Evolutionary conservation across 2,329 filamentous ascomycete species (phyloP).

Genomic region (Fusarium solani-melongenae): DNA sequence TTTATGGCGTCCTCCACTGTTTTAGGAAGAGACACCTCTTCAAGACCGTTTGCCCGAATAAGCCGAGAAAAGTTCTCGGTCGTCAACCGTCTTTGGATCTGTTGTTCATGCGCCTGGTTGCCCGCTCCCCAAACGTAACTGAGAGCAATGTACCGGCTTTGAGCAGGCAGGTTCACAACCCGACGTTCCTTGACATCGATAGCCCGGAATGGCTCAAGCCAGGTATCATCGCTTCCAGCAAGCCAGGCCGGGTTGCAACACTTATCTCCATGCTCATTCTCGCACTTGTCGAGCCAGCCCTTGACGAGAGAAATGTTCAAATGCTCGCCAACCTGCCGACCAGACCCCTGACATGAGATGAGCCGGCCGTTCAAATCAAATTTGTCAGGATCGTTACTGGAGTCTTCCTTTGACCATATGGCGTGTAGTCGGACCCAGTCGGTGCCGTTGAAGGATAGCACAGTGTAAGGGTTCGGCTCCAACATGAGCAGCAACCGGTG

Average conservation of each 20-base stretch:
- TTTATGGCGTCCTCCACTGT: slow-evolving; percentile 20
- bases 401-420: background rate
- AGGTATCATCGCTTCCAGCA: background rate
- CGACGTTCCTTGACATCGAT: slow-evolving; percentile 9
- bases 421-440: slow-evolving; percentile 10
- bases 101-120: background rate
- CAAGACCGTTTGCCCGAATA: background rate
- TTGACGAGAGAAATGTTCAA: background rate
- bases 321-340: background rate
- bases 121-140: slow-evolving; percentile 26
- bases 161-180: background rate
- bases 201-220: background rate
- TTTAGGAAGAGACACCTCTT: background rate
- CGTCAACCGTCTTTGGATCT: background rate
- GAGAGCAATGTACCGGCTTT: slow-evolving; percentile 21
- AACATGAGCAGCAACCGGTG: background rate
- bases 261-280: background rate
- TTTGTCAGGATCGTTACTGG: background rate
- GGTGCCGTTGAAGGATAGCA: background rate
- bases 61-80: slow-evolving; percentile 1
- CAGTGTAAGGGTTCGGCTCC: slow-evolving; percentile 2
- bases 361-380: background rate
- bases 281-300: slow-evolving; percentile 18
- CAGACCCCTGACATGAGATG: background rate
- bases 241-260: slow-evolving; percentile 11